Conservation (phyloP, 768 basidiomycete genomes). For the Rickenella mellea region DNA sequence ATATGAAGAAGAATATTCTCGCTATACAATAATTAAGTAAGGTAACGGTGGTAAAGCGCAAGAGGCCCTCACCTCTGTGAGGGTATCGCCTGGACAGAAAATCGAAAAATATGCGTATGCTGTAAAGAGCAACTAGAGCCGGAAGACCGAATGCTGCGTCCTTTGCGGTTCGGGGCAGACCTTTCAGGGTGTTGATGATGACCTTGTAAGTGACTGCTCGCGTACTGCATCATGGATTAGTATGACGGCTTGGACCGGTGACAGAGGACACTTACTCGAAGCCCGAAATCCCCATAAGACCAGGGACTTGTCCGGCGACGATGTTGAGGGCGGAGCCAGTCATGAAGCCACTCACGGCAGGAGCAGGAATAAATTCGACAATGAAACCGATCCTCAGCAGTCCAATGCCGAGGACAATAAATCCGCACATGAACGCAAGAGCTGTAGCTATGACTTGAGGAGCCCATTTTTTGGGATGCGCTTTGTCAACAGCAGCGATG, state of each 20-base stretch:
- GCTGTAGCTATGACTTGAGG: constrained; percentile 74
- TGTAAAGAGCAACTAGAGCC: constrained; percentile 62
- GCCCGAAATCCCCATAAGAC: constrained; percentile 77
- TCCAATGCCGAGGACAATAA: constrained; percentile 86
- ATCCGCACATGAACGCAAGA: constrained; percentile 80
- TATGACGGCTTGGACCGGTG: too few relatives aligned
- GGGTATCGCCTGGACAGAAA: constrained; percentile 50
- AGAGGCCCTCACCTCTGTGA: constrained; percentile 34
- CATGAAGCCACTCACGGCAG: constrained; percentile 88
- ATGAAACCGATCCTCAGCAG: constrained; percentile 87
- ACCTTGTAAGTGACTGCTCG: constrained; percentile 78
- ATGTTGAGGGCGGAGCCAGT: constrained; percentile 97
- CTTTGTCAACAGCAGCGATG: constrained; percentile 51
- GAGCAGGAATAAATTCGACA: constrained; percentile 86
- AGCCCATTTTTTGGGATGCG: constrained; percentile 48
- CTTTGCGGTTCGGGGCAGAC: constrained; percentile 54
- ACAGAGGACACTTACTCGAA: constrained; percentile 52
- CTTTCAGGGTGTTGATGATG: constrained; percentile 88
- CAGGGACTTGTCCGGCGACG: constrained; percentile 79
- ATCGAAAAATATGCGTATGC: constrained; percentile 51
- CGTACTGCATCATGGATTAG: constrained; percentile 40
- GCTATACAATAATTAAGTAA: constrained; percentile 25
- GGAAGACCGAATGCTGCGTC: constrained; percentile 90
- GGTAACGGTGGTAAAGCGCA: constrained; percentile 1
- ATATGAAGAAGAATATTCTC: constrained; percentile 68